Percentiles rank a stretch among this genome's conserved stretches.
phyloP scores from a whole-genome alignment of 2,329 filamentous ascomycete species.

The Xylariaceae sp. region DNA sequence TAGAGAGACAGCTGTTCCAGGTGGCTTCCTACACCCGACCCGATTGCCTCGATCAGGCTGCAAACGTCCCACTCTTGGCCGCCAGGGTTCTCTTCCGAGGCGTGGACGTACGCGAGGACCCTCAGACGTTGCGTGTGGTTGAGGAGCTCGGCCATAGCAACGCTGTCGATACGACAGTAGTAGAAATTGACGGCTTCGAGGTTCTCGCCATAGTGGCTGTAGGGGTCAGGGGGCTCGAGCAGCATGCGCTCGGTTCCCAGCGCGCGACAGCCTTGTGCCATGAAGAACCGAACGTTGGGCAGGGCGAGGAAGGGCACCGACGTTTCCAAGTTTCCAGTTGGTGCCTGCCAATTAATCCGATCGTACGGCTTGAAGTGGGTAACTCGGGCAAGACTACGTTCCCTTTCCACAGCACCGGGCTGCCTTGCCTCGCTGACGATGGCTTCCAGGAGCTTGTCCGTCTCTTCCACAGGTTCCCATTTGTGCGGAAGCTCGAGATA shows the following conservation, averaged over 20 bases:
- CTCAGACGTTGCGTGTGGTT: not conserved
- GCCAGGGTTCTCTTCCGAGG: not conserved
- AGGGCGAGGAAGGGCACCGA: slow-evolving; percentile 1
- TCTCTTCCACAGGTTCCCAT: not conserved
- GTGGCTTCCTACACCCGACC: not conserved
- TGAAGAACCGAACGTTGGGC: not conserved
- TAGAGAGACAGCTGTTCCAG: not conserved
- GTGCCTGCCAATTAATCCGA: not conserved
- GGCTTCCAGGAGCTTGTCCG: not conserved
- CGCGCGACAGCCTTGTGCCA: not conserved
- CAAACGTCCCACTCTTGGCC: not conserved
- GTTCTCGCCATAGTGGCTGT: not conserved
- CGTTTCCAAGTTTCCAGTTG: not conserved
- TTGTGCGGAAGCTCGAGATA: not conserved
- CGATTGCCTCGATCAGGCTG: not conserved
- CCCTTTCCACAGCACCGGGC: not conserved
- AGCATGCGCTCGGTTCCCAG: not conserved
- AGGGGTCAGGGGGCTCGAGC: not conserved
- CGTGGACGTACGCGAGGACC: not conserved
- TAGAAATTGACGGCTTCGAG: not conserved
- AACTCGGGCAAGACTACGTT: not conserved
- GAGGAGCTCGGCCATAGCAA: not conserved
- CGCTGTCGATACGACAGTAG: not conserved
- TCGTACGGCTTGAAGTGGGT: not conserved
- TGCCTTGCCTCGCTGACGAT: not conserved